phyloP scores from a whole-genome alignment of 106 monocot genomes.

The Narthecium ossifragum region DNA sequence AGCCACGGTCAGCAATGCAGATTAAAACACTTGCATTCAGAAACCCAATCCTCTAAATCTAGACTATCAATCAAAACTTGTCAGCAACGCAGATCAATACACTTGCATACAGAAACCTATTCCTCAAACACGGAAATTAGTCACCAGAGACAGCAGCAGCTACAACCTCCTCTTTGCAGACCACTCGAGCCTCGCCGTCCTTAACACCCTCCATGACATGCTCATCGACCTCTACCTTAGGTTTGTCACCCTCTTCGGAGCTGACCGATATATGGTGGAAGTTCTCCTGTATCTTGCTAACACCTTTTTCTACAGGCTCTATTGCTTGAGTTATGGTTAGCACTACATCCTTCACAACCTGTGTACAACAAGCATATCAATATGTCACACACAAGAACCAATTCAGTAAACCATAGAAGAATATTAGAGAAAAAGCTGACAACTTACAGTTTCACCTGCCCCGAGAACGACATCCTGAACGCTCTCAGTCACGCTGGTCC shows the following conservation, averaged over 20 bases:
- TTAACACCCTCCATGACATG: constrained; percentile 23
- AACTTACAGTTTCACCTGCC: constrained; percentile 72
- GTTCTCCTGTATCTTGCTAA: constrained; percentile 62
- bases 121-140: too few species aligned
- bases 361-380: constrained; percentile 5
- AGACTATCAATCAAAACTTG: too few species aligned
- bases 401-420: background rate
- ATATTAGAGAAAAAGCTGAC: background rate
- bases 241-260: constrained; percentile 23
- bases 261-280: constrained; percentile 38
- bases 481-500: constrained; percentile 70
- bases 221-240: constrained; percentile 41
- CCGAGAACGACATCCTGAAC: constrained; percentile 80
- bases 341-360: constrained; percentile 76
- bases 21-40: too few species aligned
- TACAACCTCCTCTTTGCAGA: too few species aligned
- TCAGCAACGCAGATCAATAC: too few species aligned
- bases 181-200: constrained; percentile 10
- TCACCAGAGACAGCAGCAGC: too few species aligned
- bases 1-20: too few species aligned
- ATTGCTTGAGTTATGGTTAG: constrained; percentile 70
- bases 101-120: too few species aligned
- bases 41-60: too few species aligned
- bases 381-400: background rate
- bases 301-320: constrained; percentile 73